These are phyloP conservation scores for Suillus discolor DNA, from an alignment of 768 basidiomycete genomes.

Conservation along the genomic window DNA sequence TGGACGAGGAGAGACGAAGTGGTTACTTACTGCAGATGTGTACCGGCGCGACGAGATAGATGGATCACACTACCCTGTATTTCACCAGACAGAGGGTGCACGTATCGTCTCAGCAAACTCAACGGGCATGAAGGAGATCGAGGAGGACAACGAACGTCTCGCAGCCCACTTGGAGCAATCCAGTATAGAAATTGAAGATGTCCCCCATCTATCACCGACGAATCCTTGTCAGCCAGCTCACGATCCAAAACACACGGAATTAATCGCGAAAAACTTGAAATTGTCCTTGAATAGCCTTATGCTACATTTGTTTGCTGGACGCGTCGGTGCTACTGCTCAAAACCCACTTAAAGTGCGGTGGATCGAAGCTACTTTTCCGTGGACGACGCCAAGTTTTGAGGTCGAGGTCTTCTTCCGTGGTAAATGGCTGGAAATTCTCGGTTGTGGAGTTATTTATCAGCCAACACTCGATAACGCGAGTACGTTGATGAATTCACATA, in stretches of 20 bases:
- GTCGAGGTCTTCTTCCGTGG: constrained; percentile 97
- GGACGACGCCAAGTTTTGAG: constrained; percentile 97
- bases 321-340: constrained; percentile 47
- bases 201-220: constrained; percentile 66
- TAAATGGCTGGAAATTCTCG: constrained; percentile 96
- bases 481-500: constrained; percentile 40
- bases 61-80: constrained; percentile 93
- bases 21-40: constrained; percentile 95
- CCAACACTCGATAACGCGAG: constrained; percentile 86
- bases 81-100: constrained; percentile 98
- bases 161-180: constrained; percentile 60
- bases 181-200: constrained; percentile 87
- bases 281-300: constrained; percentile 87
- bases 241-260: constrained; percentile 68
- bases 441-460: constrained; percentile 90
- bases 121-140: constrained; percentile 59
- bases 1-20: constrained; percentile 69
- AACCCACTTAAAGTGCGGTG: constrained; percentile 89
- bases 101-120: constrained; percentile 69
- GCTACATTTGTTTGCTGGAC: constrained; percentile 75
- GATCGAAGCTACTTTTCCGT: constrained; percentile 99
- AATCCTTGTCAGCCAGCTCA: constrained; percentile 86
- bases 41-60: constrained; percentile 99
- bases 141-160: constrained; percentile 71
- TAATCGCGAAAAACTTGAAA: constrained; percentile 86